Conservation (phyloP, 495 filamentous ascomycete species). For the Cryomyces antarcticus region DNA sequence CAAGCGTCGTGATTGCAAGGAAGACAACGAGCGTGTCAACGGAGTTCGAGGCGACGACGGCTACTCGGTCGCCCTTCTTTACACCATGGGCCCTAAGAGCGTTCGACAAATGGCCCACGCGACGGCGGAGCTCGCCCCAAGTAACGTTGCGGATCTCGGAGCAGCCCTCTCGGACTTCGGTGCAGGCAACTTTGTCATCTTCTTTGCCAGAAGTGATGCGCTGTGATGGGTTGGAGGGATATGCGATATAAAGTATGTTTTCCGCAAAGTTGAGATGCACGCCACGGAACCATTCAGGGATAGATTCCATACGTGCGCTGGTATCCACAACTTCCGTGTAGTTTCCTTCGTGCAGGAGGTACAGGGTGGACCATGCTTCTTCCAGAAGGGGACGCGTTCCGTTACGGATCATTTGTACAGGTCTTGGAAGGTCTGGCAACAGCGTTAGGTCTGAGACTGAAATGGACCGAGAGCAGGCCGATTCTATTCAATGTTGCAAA, state of each 20-base stretch:
- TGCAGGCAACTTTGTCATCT: slow-evolving; percentile 43
- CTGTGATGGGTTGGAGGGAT: slow-evolving; percentile 11
- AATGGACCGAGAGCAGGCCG: not conserved
- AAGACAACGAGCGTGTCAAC: slow-evolving; percentile 49
- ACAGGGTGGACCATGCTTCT: slow-evolving; percentile 34
- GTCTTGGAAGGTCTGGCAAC: slow-evolving; percentile 34
- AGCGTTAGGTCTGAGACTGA: not conserved
- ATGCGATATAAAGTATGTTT: slow-evolving; percentile 35
- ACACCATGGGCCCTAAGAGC: slow-evolving; percentile 46
- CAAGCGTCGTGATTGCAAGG: slow-evolving; percentile 41
- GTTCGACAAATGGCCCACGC: slow-evolving; percentile 33
- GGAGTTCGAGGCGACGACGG: slow-evolving; percentile 50
- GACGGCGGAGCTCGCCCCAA: slow-evolving; percentile 38
- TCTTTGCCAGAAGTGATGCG: slow-evolving; percentile 37
- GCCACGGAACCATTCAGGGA: slow-evolving; percentile 51
- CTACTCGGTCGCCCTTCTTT: slow-evolving; percentile 46
- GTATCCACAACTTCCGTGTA: slow-evolving; percentile 36
- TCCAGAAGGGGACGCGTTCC: slow-evolving; percentile 42
- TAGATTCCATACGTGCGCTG: slow-evolving; percentile 39
- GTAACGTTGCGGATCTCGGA: slow-evolving; percentile 34
- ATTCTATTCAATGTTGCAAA: too few species aligned
- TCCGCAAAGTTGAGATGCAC: slow-evolving; percentile 42
- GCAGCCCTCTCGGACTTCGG: slow-evolving; percentile 51
- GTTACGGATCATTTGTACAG: slow-evolving; percentile 43
- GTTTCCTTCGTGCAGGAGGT: slow-evolving; percentile 32